Evolutionary conservation across 2,329 filamentous ascomycete species (phyloP).

Genomic region (Raffaelea ambrosiae): DNA sequence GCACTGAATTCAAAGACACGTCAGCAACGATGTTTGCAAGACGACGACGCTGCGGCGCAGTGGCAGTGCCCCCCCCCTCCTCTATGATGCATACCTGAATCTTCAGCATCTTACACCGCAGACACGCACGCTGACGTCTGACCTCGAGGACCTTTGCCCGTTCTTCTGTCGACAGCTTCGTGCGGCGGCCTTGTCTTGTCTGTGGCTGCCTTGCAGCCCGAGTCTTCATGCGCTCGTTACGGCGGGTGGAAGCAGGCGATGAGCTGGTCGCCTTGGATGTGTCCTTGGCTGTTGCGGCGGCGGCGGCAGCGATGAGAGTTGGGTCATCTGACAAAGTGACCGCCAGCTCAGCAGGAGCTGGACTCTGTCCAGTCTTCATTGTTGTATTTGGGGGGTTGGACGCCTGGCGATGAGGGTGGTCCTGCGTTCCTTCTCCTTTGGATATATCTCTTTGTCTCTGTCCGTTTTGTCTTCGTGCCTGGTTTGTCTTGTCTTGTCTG

Average conservation of each 20-base stretch:
- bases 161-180: conserved; percentile 15
- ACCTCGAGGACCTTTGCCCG: conserved; percentile 17
- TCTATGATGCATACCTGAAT: conserved; percentile 16
- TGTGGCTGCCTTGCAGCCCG: background rate
- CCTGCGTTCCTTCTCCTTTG: too few relatives aligned
- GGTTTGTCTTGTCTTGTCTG: background rate
- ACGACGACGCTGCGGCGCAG: too few relatives aligned
- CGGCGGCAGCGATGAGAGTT: background rate
- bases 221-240: background rate
- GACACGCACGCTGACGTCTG: conserved; percentile 18
- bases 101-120: conserved; percentile 20
- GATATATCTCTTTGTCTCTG: too few relatives aligned
- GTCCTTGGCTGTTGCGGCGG: background rate
- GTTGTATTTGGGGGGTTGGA: background rate
- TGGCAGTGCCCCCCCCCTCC: too few relatives aligned
- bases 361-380: background rate
- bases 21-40: too few relatives aligned
- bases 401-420: too few relatives aligned
- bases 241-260: background rate
- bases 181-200: conserved; percentile 8
- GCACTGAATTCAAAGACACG: conserved; percentile 13
- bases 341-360: background rate
- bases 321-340: background rate
- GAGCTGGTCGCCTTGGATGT: background rate
- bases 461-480: background rate